Base-by-base conservation (phyloP, 2,329 filamentous ascomycete genomes). In the Colletotrichum trifolii region DNA sequence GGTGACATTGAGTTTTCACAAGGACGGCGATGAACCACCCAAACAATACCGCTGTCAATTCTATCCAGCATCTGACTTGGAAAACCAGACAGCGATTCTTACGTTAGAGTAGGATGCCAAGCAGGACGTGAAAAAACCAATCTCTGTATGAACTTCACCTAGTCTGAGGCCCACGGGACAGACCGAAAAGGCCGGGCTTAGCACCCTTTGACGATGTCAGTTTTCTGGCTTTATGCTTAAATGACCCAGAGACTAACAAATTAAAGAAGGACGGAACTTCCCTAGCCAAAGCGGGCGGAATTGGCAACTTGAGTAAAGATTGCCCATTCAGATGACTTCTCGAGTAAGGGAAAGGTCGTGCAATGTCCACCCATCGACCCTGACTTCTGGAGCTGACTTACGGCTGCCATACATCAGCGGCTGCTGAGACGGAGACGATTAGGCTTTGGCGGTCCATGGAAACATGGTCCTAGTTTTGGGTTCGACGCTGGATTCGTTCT, bases 311-410 rank as follows among this genome's bases (percentile, higher is more conserved):
- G 13, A 42, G 36, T 43, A 40, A 39, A 25, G 50, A 33, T 11
- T 42, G 39, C 25, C 35, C 12, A 38, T 62, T 65, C 58, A 62
- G 57, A 65, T 42, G 57, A 47, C 40, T 25, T 38, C n/a, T 6
- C 17, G 38, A 52, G 46, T 34, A 42, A 5, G 13, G 42, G 17
- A 46, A n/a, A 47, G 35, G 38, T 60, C 35, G 15, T 55, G 62
- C 35, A 46, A 52, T 12, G 11, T 47, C 45, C 34, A n/a, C 47
- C 36, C 35, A 42, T 36, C 33, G 35, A 17, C 2, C 58, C 62
- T 57, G 25, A 4, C 25, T 52, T 53, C 40, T 57, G 52, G 15
- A 47, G 6, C 33, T 35, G 6, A 11, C 36, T 35, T 63, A 47
- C 38, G 36, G 47, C 33, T 9, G 35, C 49, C 33, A 6, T 47